A percentile compares a stretch with the other conserved stretches of the same genome.
These are phyloP conservation scores for Murraya paniculata DNA, from an alignment of 345 rosid genomes.

Conservation along the genomic window DNA sequence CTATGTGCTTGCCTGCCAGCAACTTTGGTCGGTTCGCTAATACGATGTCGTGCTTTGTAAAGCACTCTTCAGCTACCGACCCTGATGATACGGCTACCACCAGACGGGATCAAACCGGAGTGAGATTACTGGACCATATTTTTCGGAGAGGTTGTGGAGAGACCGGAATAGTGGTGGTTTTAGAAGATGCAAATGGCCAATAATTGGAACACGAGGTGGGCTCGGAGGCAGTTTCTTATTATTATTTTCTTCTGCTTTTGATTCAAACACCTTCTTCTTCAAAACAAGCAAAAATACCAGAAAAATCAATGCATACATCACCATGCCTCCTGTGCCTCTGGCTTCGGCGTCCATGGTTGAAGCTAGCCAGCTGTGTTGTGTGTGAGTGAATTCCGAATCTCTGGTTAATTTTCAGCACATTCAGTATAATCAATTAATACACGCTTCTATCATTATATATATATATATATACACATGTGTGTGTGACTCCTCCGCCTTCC, in stretches of 20 bases:
- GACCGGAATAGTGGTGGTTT: slow-evolving; percentile 26
- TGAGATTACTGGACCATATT: slow-evolving; percentile 30
- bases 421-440: too few relatives aligned
- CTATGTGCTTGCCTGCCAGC: slow-evolving; percentile 15
- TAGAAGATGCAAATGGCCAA: slow-evolving; percentile 37
- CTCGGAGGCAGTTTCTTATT: slow-evolving; percentile 27
- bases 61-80: slow-evolving; percentile 26
- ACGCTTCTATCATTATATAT: too few relatives aligned
- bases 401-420: too few relatives aligned
- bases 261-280: background rate
- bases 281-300: background rate
- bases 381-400: too few relatives aligned
- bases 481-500: too few relatives aligned
- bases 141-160: slow-evolving; percentile 19
- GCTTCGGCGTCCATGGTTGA: background rate
- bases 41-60: slow-evolving; percentile 27
- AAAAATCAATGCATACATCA: background rate
- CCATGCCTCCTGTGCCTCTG: too few relatives aligned
- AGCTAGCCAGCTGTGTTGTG: too few relatives aligned
- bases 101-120: slow-evolving; percentile 26
- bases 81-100: slow-evolving; percentile 27
- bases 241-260: background rate
- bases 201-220: slow-evolving; percentile 31
- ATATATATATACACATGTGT: too few relatives aligned
- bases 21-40: slow-evolving; percentile 33